Evolutionary conservation across 768 basidiomycete genomes (phyloP), one percentile per base, ranked within the genome.

Genomic region (Leucosporidium scottii): DNA sequence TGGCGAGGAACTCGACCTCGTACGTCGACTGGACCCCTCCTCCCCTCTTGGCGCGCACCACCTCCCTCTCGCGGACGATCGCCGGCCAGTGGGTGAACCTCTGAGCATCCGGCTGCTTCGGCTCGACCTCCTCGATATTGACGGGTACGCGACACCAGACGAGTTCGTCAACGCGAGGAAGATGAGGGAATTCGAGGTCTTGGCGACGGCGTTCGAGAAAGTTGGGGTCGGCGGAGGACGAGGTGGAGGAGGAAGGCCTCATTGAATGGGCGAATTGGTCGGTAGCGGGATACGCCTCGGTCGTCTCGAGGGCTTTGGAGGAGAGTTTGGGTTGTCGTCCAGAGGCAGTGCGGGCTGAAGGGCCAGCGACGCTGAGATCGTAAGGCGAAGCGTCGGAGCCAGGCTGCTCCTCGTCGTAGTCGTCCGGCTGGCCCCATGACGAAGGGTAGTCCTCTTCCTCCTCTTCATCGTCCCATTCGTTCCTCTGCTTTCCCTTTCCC

Each of bases 131-230:
- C 53, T 54, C 53, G 53, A 54, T n/a, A 13, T 54, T 54, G 47
- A 66, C 50, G 23, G 69, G 65, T 5, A 70, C 69, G 20, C 69
- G 69, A 25, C 44, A 47, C 70, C 70, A 71, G 25, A 71, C 64
- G 55, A 71, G 66, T 50, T 71, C 70, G 27, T 66, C 70, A 25
- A 62, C 64, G 25, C 70, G 66, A 4, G 47, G 21, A 4, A 49
- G 28, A 3, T 36, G 5, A 12, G 70, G 70, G 31, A 36, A 9
- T 1, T 39, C 30, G 6, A 71, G 34, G 56, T 71, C n/a, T 9
- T 15, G 4, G 51, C 51, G n/a, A n/a, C 51, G 51, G 51, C 51
- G n/a, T 15, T 23, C 51, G 51, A 21, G 13, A 13, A 44, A 44
- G 39, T 6, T 44, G 39, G 39, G 39, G 39, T 44, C 39, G 39